Conservation (phyloP, 164 flowering plant genomes). For the grape (Vitis vinifera) region DNA sequence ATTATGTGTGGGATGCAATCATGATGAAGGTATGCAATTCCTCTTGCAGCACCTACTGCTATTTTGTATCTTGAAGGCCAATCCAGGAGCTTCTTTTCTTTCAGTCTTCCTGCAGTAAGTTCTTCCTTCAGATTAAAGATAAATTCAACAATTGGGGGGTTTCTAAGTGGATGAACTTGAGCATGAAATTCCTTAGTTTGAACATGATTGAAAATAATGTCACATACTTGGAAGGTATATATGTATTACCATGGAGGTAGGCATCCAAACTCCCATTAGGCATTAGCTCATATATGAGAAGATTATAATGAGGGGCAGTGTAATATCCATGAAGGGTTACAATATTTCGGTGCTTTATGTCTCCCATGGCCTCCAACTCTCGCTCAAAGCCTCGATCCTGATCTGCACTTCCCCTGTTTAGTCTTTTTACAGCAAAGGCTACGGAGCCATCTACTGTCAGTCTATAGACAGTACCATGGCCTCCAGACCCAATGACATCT, state of each 20-base stretch:
- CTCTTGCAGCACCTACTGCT: constrained; percentile 90
- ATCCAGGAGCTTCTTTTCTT: constrained; percentile 53
- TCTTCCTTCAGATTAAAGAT: not conserved
- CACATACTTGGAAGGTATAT: not conserved
- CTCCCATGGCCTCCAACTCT: constrained; percentile 91
- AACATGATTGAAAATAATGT: constrained; percentile 1
- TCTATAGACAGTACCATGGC: constrained; percentile 79
- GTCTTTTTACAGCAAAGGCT: constrained; percentile 78
- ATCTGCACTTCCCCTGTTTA: constrained; percentile 63
- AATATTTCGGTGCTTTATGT: constrained; percentile 88
- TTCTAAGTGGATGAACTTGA: not conserved
- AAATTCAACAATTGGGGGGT: not conserved
- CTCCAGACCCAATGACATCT: constrained; percentile 87
- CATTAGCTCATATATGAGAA: constrained; percentile 93
- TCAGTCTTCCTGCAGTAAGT: constrained; percentile 55
- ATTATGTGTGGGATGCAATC: constrained; percentile 96
- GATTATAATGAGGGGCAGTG: constrained; percentile 70
- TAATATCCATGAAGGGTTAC: constrained; percentile 88
- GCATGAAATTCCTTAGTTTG: not conserved
- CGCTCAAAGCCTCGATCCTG: constrained; percentile 84
- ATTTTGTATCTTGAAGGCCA: constrained; percentile 85
- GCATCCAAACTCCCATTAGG: constrained; percentile 84
- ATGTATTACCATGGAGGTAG: constrained; percentile 61
- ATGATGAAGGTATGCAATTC: constrained; percentile 89
- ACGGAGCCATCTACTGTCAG: constrained; percentile 49